A percentile compares a stretch with the other conserved stretches of the same genome.
phyloP scores from a whole-genome alignment of 306 rosid species.

The Citrullus mucosospermus region DNA sequence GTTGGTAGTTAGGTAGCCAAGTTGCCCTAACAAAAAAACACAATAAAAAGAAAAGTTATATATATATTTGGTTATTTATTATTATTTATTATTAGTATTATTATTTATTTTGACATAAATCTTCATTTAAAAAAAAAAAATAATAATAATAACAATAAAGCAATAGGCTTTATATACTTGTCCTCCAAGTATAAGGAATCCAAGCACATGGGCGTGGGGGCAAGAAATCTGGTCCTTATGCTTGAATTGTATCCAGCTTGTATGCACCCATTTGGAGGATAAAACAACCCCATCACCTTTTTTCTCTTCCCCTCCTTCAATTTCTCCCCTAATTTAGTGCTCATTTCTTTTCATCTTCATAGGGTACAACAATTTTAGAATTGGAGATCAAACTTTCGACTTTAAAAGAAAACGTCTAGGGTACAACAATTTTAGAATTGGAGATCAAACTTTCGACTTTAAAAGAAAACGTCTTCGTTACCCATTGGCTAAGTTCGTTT shows the following conservation, averaged over 20 bases:
- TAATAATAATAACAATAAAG: too few relatives aligned
- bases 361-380: too few relatives aligned
- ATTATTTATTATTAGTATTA: too few relatives aligned
- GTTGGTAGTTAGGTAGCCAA: not conserved
- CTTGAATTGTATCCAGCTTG: not conserved
- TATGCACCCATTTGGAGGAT: not conserved
- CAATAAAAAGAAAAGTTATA: too few relatives aligned
- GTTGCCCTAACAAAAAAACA: not conserved
- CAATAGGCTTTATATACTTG: not conserved
- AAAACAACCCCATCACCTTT: not conserved
- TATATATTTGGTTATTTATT: too few relatives aligned
- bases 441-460: too few relatives aligned
- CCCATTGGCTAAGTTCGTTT: too few relatives aligned
- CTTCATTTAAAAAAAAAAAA: not conserved
- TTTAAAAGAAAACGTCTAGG: too few relatives aligned
- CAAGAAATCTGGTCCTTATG: not conserved
- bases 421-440: too few relatives aligned
- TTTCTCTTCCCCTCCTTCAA: not conserved
- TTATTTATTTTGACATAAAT: not conserved
- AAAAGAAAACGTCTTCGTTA: too few relatives aligned
- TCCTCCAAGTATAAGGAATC: not conserved
- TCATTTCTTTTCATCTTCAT: not conserved
- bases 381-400: too few relatives aligned
- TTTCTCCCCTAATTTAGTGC: not conserved
- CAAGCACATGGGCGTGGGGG: conserved; percentile 8